Evolutionary conservation across 2,329 filamentous ascomycete species (phyloP).

Genomic region (Claviceps africana): DNA sequence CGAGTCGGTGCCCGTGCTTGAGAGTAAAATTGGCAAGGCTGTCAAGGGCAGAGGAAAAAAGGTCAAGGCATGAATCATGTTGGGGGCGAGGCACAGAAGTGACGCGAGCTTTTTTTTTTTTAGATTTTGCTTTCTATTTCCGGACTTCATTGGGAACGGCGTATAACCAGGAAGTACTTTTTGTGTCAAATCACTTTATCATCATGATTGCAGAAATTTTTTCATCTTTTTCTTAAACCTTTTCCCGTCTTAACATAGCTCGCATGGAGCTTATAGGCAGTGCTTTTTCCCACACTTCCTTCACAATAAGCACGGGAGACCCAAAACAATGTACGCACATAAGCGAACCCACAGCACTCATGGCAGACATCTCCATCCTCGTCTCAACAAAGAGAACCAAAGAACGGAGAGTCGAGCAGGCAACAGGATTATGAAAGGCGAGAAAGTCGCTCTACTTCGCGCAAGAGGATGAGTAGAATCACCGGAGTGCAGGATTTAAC

Average conservation of each 20-base stretch:
- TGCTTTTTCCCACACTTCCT: background rate
- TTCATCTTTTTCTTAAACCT: too few species aligned
- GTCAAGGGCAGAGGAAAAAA: slow-evolving; percentile 20
- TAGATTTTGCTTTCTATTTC: background rate
- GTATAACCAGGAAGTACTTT: slow-evolving; percentile 4
- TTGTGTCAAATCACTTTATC: background rate
- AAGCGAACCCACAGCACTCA: slow-evolving; percentile 47
- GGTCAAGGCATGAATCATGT: slow-evolving; percentile 7
- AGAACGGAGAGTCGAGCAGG: slow-evolving; percentile 22
- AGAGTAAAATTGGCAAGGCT: slow-evolving; percentile 12
- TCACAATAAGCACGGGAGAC: background rate
- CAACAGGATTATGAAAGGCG: slow-evolving; percentile 48
- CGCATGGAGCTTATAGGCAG: background rate
- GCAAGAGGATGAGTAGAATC: slow-evolving; percentile 28
- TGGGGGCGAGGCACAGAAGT: background rate
- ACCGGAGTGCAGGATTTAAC: slow-evolving; percentile 18
- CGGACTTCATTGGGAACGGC: background rate
- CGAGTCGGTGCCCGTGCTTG: slow-evolving; percentile 7
- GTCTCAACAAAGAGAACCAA: slow-evolving; percentile 10
- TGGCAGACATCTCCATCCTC: slow-evolving; percentile 4
- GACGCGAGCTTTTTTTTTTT: background rate
- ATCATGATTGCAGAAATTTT: background rate
- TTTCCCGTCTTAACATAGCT: background rate
- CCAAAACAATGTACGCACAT: slow-evolving; percentile 37
- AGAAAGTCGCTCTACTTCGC: slow-evolving; percentile 37